phyloP scores from a whole-genome alignment of 2,329 filamentous ascomycete species.

The Septoria linicola region DNA sequence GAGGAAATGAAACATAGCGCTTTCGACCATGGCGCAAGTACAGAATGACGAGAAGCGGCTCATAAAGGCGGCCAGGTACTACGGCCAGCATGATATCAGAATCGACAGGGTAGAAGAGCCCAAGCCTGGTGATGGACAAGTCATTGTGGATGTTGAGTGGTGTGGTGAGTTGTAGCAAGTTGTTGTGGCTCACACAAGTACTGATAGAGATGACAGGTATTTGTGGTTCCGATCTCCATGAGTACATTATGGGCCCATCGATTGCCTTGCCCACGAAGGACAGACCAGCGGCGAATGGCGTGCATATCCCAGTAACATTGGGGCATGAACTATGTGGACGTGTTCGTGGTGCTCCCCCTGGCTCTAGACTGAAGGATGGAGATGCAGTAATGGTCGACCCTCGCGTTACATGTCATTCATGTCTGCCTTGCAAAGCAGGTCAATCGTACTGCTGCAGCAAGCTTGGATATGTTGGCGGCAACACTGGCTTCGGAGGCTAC shows the following conservation, averaged over 20 bases:
- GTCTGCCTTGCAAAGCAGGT: slow-evolving; percentile 21
- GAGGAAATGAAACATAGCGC: no score
- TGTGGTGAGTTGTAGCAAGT: slow-evolving; percentile 20
- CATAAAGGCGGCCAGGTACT: slow-evolving; percentile 34
- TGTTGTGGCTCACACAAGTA: background rate
- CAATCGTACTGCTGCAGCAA: slow-evolving; percentile 21
- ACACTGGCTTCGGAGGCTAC: slow-evolving; percentile 27
- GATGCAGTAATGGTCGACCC: slow-evolving; percentile 30
- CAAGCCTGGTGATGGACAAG: slow-evolving; percentile 21
- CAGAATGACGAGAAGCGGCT: no score
- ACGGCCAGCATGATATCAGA: slow-evolving; percentile 30
- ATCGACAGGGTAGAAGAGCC: slow-evolving; percentile 31
- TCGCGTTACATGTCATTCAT: slow-evolving; percentile 25
- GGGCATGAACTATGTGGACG: slow-evolving; percentile 31
- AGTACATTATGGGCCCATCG: slow-evolving; percentile 25
- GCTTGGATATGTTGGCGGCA: slow-evolving; percentile 27
- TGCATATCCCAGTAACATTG: slow-evolving; percentile 18
- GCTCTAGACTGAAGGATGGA: slow-evolving; percentile 21
- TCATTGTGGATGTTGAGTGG: slow-evolving; percentile 30
- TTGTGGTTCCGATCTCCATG: slow-evolving; percentile 30
- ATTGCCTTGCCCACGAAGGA: slow-evolving; percentile 10
- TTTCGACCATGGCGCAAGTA: no score
- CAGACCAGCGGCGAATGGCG: slow-evolving; percentile 8
- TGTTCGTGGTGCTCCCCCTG: slow-evolving; percentile 18
- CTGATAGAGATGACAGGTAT: slow-evolving; percentile 17